Evolutionary conservation across 768 basidiomycete species (phyloP).

Genomic region (Suillus bovinus): DNA sequence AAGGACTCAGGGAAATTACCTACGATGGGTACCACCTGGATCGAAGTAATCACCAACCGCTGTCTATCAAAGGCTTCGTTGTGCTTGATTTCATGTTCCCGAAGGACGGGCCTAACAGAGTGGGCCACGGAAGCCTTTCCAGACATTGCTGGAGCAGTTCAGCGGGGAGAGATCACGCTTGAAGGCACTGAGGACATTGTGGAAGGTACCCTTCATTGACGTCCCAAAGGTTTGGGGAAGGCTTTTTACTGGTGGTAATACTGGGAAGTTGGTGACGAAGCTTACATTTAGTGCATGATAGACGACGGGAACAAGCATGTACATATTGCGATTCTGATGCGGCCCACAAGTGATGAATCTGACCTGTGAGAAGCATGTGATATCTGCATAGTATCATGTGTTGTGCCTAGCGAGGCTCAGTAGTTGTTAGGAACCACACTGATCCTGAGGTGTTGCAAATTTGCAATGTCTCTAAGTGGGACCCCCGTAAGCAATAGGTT

Average conservation of each 20-base stretch:
- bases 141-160: background rate
- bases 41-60: background rate
- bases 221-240: background rate
- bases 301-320: background rate
- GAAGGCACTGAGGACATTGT: background rate
- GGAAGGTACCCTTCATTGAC: background rate
- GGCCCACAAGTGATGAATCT: too few species aligned
- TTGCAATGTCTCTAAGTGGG: too few species aligned
- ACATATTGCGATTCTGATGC: background rate
- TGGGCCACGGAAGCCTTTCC: background rate
- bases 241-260: background rate
- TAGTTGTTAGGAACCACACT: too few species aligned
- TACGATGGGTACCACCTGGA: background rate
- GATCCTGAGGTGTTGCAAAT: too few species aligned
- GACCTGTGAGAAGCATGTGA: too few species aligned
- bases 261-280: slow-evolving; percentile 1
- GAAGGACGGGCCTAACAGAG: background rate
- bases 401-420: too few species aligned
- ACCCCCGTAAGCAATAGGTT: too few species aligned
- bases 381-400: too few species aligned
- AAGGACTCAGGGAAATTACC: background rate
- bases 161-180: background rate
- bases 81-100: background rate
- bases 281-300: background rate
- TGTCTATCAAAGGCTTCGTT: background rate